Percentiles rank a stretch among this genome's conserved stretches.
Conservation (phyloP, 2,329 filamentous ascomycete genomes). For the Allantophomopsis lycopodina region DNA sequence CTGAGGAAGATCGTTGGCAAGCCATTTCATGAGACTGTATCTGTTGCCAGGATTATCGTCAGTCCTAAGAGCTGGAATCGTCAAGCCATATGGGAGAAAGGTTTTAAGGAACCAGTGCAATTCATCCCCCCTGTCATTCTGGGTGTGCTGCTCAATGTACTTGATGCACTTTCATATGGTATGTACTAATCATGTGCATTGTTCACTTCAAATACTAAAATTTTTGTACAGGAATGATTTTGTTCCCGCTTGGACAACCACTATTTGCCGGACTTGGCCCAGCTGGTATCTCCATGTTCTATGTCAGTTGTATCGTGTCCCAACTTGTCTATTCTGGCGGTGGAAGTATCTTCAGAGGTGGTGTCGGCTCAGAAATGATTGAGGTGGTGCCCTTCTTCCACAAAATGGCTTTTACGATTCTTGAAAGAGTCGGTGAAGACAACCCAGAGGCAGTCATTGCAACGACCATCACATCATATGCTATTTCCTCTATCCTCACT, state of each 20-base stretch:
- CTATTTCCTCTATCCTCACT: constrained; percentile 80
- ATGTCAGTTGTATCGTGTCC: constrained; percentile 90
- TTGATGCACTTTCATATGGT: constrained; percentile 92
- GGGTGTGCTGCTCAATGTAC: constrained; percentile 77
- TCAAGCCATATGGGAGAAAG: constrained; percentile 47
- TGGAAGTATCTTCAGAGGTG: constrained; percentile 79
- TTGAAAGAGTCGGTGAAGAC: constrained; percentile 62
- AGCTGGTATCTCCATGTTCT: constrained; percentile 96
- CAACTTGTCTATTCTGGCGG: constrained; percentile 78
- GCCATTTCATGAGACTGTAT: not conserved
- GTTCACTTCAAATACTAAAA: not conserved
- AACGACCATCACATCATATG: constrained; percentile 86
- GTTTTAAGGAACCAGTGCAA: constrained; percentile 51
- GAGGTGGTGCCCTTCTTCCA: constrained; percentile 98
- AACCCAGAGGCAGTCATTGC: constrained; percentile 79
- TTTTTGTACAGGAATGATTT: constrained; percentile 57
- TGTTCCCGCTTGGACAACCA: constrained; percentile 81
- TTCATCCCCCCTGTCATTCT: constrained; percentile 79
- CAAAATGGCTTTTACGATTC: constrained; percentile 89
- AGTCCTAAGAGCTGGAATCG: constrained; percentile 59
- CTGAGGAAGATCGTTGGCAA: constrained; percentile 10
- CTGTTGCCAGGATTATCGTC: constrained; percentile 4
- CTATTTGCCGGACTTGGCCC: constrained; percentile 78
- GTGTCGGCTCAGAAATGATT: constrained; percentile 93
- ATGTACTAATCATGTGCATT: constrained; percentile 13